Evolutionary conservation across 1,284 basidiomycete species (phyloP), one percentile per base, ranked within the genome.

Genomic region (Ceratobasidium papillatum): DNA sequence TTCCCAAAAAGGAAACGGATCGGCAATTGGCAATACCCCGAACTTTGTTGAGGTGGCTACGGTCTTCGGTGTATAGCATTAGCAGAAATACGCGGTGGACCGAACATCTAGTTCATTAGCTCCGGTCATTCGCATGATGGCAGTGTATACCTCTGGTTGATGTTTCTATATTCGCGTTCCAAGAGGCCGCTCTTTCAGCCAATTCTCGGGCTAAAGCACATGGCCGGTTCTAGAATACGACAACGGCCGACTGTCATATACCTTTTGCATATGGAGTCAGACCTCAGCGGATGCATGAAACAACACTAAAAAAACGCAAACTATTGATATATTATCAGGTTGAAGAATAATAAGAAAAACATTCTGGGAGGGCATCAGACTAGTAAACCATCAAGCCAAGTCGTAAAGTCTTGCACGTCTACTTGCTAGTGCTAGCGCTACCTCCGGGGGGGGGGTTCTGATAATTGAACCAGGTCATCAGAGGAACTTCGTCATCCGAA

Each of bases 1-100:
- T 41, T 58, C 66, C 68, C 27, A 72, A 72, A 72, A 72, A 61
- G 56, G 68, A 49, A 1, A 51, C 41, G 27, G 41, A 27, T 61
- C 56, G 68, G 56, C 17, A 61, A 49, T 72, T 72, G 27, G 32
- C 49, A 72, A n/a, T 72, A 22, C 32, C 22, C 41, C 17, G 52
- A 36, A 47, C 45, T n/a, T 19, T 47, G 19, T 47, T n/a, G 7
- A n/a, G 51, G 27, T 52, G 22, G 51, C 25, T 32, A 32, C 25
- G 3, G 25, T 30, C 52, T 19, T 56, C 52, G 52, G 27, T 1
- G 52, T 19, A 56, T 19, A 56, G 52, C 52, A 32, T 32, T 32
- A 22, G 30, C 30, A 14, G 25, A 32, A 14, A 32, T 1, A 56
- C 22, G 12, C 25, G 30, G 30, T 27, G 11, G 30, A 11, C 27